Conservation (phyloP, 371 early-diverging fungal genomes). For the Mortierella sp. region DNA sequence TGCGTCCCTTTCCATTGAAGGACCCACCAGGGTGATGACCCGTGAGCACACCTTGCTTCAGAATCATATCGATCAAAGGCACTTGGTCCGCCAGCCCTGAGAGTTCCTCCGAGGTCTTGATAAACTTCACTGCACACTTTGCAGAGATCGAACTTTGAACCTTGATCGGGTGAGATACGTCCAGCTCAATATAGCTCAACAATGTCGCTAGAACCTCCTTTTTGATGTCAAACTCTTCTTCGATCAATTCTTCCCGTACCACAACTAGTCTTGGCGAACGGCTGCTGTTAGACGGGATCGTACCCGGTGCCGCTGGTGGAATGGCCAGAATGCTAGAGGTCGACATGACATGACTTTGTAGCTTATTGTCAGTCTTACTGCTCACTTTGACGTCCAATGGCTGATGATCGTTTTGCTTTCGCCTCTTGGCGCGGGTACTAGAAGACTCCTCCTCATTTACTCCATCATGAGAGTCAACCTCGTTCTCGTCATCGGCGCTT, state of each 20-base stretch:
- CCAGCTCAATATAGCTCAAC: conserved; percentile 48
- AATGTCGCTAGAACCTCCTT: conserved; percentile 47
- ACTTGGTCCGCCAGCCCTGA: conserved; percentile 19
- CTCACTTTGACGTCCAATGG: conserved; percentile 14
- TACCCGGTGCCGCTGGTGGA: conserved; percentile 12
- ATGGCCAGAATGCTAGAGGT: conserved; percentile 29
- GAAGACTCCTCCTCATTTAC: background rate
- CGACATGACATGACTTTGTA: conserved; percentile 18
- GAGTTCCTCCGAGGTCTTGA: conserved; percentile 17
- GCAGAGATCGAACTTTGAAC: conserved; percentile 37
- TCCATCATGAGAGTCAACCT: background rate
- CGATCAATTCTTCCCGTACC: conserved; percentile 32
- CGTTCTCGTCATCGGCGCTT: conserved; percentile 1
- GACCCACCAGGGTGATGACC: conserved; percentile 17
- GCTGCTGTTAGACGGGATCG: background rate
- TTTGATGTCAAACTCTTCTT: conserved; percentile 50
- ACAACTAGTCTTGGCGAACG: conserved; percentile 23
- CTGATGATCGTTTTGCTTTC: conserved; percentile 29
- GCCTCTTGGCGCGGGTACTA: conserved; percentile 15
- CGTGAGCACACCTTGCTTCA: conserved; percentile 43
- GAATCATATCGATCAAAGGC: conserved; percentile 27
- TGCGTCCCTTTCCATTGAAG: conserved; percentile 19
- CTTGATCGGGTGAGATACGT: conserved; percentile 33
- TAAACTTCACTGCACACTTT: conserved; percentile 46
- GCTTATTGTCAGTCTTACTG: conserved; percentile 25